Conservation (phyloP, 306 rosid species). For the Casuarina cunninghamiana region DNA sequence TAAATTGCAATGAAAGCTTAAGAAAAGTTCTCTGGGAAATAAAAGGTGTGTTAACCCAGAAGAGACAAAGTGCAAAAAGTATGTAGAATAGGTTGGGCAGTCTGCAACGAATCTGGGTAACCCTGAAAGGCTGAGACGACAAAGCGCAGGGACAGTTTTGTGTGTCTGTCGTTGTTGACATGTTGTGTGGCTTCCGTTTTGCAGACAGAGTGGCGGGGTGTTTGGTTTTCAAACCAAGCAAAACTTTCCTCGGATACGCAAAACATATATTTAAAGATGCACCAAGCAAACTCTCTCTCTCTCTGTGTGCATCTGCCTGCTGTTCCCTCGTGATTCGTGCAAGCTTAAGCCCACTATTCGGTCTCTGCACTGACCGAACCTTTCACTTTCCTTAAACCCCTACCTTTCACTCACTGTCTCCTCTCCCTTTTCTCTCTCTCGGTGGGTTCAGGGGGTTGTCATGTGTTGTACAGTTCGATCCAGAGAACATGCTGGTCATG, state of each 20-base stretch:
- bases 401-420: not conserved
- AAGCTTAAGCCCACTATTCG: not conserved
- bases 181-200: not conserved
- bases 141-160: not conserved
- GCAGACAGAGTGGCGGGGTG: conserved; percentile 15
- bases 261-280: not conserved
- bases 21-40: too few species aligned
- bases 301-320: not conserved
- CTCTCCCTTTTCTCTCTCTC: not conserved
- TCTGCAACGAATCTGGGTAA: not conserved
- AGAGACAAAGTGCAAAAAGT: too few species aligned
- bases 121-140: not conserved
- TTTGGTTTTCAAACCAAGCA: conserved; percentile 43
- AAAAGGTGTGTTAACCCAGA: too few species aligned
- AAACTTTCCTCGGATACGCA: conserved; percentile 36
- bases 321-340: conserved; percentile 24
- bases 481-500: conserved; percentile 6
- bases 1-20: too few species aligned
- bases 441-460: conserved; percentile 7
- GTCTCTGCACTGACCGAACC: conserved; percentile 16
- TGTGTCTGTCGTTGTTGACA: not conserved
- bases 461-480: conserved; percentile 12
- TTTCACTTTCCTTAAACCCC: conserved; percentile 3
- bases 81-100: not conserved
- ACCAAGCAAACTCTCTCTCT: not conserved